Base-by-base conservation (phyloP, 257 asterid genomes). In the Gardenia jasminoides region DNA sequence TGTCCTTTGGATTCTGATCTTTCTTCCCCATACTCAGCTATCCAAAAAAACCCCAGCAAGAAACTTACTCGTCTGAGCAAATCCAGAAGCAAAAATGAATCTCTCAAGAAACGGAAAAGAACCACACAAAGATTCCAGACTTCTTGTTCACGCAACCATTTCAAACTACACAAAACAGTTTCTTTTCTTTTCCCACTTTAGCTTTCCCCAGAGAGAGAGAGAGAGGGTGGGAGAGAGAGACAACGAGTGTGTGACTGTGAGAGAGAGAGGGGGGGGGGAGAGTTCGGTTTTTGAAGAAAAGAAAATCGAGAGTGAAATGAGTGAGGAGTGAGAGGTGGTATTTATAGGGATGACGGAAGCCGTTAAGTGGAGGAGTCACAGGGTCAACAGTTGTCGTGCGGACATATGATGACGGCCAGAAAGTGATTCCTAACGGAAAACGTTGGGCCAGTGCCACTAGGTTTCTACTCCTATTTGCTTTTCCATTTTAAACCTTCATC, bases 131-230 rank as follows among this genome's bases (percentile, higher is more conserved):
- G 96, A 90, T 92, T 64, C 91, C 76, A 86, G 85, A 67, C 94
- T 87, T 91, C 83, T 69, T 64, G 46, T 90, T 94, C 83, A 94
- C 94, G 97, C 96, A 83, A 94, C 84, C 85, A 90, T 80, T 89
- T 87, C 83, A 83, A 89, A 89, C 76, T 81, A 52, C 67, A 47
- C 19, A 58, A 58, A 3, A 68, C 76, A 74, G 56, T 7, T 50
- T 19, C 13, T 72, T 24, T 65, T 24, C 56, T 64, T 48, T 22
- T 3, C 48, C 50, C 52, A 62, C 33, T 36, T 75, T 79, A 33
- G 39, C 13, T 56, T 24, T 70, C 28, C 4, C 58, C 30, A 41
- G 46, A 33, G 16, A 50, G n/a, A 69, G 79, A 65, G 84, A 36
- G 72, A 75, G 75, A 52, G 90, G 77, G 81, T 76, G 44, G 16